phyloP scores from a whole-genome alignment of 345 rosid genomes.

The Brassica rapa region DNA sequence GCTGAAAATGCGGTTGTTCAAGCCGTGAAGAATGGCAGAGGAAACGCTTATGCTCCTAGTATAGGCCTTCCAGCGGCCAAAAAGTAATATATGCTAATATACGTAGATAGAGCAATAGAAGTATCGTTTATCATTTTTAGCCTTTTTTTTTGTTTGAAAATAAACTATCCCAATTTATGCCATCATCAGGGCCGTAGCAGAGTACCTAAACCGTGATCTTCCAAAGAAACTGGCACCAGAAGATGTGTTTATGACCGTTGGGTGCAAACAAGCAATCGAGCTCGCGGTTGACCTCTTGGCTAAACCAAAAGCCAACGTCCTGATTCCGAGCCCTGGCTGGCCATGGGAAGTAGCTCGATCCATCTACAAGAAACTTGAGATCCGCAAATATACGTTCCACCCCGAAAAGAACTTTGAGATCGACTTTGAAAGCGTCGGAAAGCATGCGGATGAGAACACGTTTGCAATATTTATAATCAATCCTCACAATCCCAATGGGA shows the following conservation, averaged over 20 bases:
- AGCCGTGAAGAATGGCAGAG: neutral
- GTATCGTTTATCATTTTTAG: neutral
- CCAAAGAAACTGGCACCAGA: slow-evolving; percentile 47
- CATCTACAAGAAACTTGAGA: slow-evolving; percentile 32
- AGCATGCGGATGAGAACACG: slow-evolving; percentile 52
- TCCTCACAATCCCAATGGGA: slow-evolving; percentile 40
- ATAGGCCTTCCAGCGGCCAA: neutral
- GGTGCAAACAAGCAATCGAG: slow-evolving; percentile 56
- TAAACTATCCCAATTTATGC: neutral
- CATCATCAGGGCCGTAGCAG: slow-evolving; percentile 36
- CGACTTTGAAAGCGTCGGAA: slow-evolving; percentile 47
- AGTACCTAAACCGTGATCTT: slow-evolving; percentile 44
- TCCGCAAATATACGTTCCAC: slow-evolving; percentile 49
- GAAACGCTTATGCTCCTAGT: neutral
- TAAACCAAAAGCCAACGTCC: slow-evolving; percentile 50
- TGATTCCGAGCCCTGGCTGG: slow-evolving; percentile 38
- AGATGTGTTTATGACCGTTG: slow-evolving; percentile 53
- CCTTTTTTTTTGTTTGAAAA: neutral
- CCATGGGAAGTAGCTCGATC: slow-evolving; percentile 44
- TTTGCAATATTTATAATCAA: slow-evolving; percentile 56
- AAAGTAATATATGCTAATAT: neutral
- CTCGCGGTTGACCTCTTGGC: slow-evolving; percentile 43
- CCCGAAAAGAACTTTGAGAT: slow-evolving; percentile 55
- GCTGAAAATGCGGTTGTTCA: neutral
- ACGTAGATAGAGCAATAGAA: neutral